Evolutionary conservation across 192 early-diverging fungal species (phyloP), one percentile per base, ranked within the genome.

Genomic region (Backusella tarrabulga): DNA sequence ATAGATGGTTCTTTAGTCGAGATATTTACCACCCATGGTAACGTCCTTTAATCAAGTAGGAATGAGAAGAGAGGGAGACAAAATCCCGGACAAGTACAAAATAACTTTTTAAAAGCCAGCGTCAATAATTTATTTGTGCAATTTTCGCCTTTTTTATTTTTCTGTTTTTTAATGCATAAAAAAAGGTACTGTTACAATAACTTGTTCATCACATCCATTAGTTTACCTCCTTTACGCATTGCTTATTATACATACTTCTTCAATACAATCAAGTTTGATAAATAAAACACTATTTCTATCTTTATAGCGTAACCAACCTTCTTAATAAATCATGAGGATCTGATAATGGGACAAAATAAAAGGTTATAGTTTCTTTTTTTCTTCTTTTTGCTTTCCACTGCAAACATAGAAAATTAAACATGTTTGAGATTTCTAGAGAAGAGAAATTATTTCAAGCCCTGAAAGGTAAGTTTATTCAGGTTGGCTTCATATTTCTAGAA

Each of bases 1-100:
- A 63, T 60, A 23, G 56, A 81, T 96, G 93, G 82, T 94, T 90
- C 11, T 38, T 40, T 40, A 40, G 38, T 11, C 79, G 97, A 91
- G 92, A 98, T 97, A 84, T 96, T 95, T 86, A 98, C 90, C 76
- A 98, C 96, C 87, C 98, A 96, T 77, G 95, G 96, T 87, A 97
- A 96, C 93, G 97, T 98, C 95, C 96, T 97, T 88, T 98, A 97
- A 86, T 95, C 90, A 77, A 98, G 91, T 91, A n/a, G 26, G 26
- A n/a, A 7, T 50, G 46, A 50, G 23, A 63, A 63, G 56, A 63
- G 56, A 63, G 52, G 23, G 56, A 63, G 23, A 63, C 12, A 44
- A 6, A 50, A 50, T 44, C 15, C 42, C 15, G 38, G 11, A 40
- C 38, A 40, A 40, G 9, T 11, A 11, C 38, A 40, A 44, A 44